Evolutionary conservation across 202 grass and related monocot genomes (phyloP).

Genomic region (Elaeis oleifera): DNA sequence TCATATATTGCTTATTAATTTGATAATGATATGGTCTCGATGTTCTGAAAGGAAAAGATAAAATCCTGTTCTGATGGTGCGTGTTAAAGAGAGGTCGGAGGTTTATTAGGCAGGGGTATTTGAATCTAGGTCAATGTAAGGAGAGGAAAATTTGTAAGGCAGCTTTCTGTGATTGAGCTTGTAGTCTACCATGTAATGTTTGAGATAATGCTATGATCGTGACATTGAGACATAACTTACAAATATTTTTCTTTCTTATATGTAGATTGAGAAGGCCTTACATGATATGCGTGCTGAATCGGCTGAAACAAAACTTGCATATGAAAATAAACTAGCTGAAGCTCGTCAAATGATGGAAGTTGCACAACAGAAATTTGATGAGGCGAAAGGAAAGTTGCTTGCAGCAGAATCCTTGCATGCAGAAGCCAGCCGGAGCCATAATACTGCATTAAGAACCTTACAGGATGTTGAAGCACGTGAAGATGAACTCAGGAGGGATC

Average conservation of each 20-base stretch:
- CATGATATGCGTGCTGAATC: slow-evolving; percentile 64
- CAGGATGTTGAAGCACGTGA: slow-evolving; percentile 77
- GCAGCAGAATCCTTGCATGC: slow-evolving; percentile 55
- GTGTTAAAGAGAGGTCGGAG: too few relatives aligned
- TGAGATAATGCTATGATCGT: neutral
- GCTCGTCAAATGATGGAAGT: slow-evolving; percentile 37
- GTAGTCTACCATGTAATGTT: too few relatives aligned
- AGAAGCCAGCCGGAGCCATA: slow-evolving; percentile 38
- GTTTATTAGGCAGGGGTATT: too few relatives aligned
- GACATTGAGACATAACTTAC: neutral
- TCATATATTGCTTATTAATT: too few relatives aligned
- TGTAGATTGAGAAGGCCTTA: slow-evolving; percentile 85
- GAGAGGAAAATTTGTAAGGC: too few relatives aligned
- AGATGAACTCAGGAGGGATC: slow-evolving; percentile 65
- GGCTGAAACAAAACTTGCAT: slow-evolving; percentile 77
- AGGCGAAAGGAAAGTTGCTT: slow-evolving; percentile 62
- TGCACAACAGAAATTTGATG: slow-evolving; percentile 63
- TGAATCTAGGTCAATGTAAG: too few relatives aligned
- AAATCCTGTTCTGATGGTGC: too few relatives aligned
- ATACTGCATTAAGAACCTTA: slow-evolving; percentile 51
- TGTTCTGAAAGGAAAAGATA: too few relatives aligned
- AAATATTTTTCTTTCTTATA: slow-evolving; percentile 16
- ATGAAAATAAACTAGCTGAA: slow-evolving; percentile 61
- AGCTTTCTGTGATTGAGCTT: too few relatives aligned
- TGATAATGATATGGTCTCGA: too few relatives aligned